Evolutionary conservation across 2,329 filamentous ascomycete species (phyloP).

Genomic region (Cladobotryum mycophilum): DNA sequence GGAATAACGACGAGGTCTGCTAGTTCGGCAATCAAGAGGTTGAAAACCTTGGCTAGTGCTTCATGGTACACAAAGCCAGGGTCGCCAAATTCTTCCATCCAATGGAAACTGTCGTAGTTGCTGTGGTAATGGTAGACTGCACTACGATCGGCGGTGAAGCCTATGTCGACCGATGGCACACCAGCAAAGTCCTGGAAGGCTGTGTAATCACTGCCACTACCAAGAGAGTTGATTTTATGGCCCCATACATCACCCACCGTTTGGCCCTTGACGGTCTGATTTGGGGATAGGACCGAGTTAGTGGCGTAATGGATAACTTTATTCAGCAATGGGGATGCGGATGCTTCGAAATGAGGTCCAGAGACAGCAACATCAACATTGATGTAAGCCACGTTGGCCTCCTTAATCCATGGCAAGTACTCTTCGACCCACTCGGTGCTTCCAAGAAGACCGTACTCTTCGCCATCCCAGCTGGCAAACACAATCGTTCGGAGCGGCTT

Average conservation of each 20-base stretch:
- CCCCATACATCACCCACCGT: conserved; percentile 66
- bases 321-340: conserved; percentile 71
- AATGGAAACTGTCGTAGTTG: conserved; percentile 86
- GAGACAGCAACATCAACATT: conserved; percentile 74
- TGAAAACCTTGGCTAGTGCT: conserved; percentile 60
- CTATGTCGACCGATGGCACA: conserved; percentile 58
- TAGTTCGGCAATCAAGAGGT: conserved; percentile 55
- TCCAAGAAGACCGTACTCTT: conserved; percentile 81
- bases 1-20: conserved; percentile 56
- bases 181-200: conserved; percentile 69
- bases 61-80: conserved; percentile 59
- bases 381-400: conserved; percentile 71
- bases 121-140: conserved; percentile 78
- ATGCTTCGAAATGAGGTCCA: conserved; percentile 57
- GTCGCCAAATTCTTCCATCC: conserved; percentile 81
- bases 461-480: conserved; percentile 76
- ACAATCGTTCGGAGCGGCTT: conserved; percentile 77
- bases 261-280: conserved; percentile 67
- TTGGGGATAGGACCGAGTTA: conserved; percentile 58
- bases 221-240: conserved; percentile 57
- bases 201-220: conserved; percentile 68
- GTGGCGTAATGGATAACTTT: conserved; percentile 64
- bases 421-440: conserved; percentile 94
- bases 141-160: conserved; percentile 41
- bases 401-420: conserved; percentile 71